Conservation (phyloP, 2,329 filamentous ascomycete species). For the Trichoderma arundinaceum region DNA sequence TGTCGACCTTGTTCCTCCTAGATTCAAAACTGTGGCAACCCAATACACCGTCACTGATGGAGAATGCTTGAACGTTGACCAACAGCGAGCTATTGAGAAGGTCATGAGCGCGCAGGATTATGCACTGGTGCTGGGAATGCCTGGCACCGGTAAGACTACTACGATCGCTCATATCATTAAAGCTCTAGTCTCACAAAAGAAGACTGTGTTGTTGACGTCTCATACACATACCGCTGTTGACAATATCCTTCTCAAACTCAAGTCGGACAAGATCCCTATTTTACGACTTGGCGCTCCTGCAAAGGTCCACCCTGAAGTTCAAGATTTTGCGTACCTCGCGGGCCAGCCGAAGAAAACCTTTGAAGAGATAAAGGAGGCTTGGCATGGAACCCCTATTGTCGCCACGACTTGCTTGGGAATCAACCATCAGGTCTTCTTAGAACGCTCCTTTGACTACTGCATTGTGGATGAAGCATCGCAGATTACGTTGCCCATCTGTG, state of each 20-base stretch:
- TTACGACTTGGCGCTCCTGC: conserved; percentile 83
- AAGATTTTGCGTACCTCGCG: conserved; percentile 81
- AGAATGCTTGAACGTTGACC: conserved; percentile 81
- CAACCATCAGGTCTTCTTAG: conserved; percentile 84
- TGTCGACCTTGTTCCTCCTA: conserved; percentile 74
- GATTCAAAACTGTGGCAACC: conserved; percentile 71
- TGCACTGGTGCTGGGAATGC: conserved; percentile 97
- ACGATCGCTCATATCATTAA: conserved; percentile 98
- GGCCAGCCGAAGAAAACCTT: conserved; percentile 75
- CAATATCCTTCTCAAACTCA: conserved; percentile 94
- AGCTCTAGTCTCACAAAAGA: conserved; percentile 83
- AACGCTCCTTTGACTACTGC: conserved; percentile 94
- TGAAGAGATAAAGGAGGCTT: conserved; percentile 81
- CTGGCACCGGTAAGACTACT: conserved; percentile 96
- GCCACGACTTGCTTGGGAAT: conserved; percentile 94
- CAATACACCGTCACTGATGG: conserved; percentile 67
- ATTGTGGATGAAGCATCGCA: conserved; percentile 98
- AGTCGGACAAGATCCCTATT: conserved; percentile 75
- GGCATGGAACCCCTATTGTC: conserved; percentile 86
- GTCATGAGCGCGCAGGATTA: conserved; percentile 97
- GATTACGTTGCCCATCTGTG: conserved; percentile 92
- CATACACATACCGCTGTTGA: conserved; percentile 98
- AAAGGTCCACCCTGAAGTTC: conserved; percentile 88
- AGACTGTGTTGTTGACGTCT: conserved; percentile 90
- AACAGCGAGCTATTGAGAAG: conserved; percentile 84